Base-by-base conservation (phyloP, 2,329 filamentous ascomycete genomes). In the Phyllosticta citribraziliensis region DNA sequence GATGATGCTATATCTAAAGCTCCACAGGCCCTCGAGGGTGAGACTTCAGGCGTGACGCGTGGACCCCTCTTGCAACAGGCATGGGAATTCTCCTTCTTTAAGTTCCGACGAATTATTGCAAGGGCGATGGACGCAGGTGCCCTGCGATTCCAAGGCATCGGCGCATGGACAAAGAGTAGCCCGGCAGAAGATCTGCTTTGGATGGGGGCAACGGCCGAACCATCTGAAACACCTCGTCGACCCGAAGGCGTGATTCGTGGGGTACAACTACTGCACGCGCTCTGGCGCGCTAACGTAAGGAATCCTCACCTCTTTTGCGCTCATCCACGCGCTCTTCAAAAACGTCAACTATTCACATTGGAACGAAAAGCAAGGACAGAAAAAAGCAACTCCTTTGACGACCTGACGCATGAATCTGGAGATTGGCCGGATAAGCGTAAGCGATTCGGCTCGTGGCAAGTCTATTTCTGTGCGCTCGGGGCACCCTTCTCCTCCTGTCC, bases 211-310 rank as follows among this genome's bases (percentile, higher is more conserved):
- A 57, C 53, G 40, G 55, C 59, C 59, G 59, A 61, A 30, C 50
- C 40, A 61, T 56, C 54, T 61, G 59, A 61, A 61, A 61, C 59
- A 61, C 47, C 53, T 47, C 59, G 59, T 57, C 59, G 59, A 61
- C 59, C 59, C 59, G 59, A 61, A 56, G 54, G 59, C 50, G 59
- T 55, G 59, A 61, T 61, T 61, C 59, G 59, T 61, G 59, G 59
- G 59, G 59, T 57, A 61, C 20, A 40, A n/a, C 40, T 47, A 47
- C 24, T 53, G 59, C 54, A 53, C 17, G 56, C 54, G n/a, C 47
- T 33, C 33, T n/a, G 25, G 20, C 22, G 57, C 58, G 53, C 58
- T 60, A 56, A 56, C 51, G 59, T 54, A 56, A 56, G 59, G 50
- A 57, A 56, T 61, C 55, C 59, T n/a, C 40, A 47, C 17, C 40